phyloP scores from a whole-genome alignment of 495 filamentous ascomycete species.

The Podospora comata region DNA sequence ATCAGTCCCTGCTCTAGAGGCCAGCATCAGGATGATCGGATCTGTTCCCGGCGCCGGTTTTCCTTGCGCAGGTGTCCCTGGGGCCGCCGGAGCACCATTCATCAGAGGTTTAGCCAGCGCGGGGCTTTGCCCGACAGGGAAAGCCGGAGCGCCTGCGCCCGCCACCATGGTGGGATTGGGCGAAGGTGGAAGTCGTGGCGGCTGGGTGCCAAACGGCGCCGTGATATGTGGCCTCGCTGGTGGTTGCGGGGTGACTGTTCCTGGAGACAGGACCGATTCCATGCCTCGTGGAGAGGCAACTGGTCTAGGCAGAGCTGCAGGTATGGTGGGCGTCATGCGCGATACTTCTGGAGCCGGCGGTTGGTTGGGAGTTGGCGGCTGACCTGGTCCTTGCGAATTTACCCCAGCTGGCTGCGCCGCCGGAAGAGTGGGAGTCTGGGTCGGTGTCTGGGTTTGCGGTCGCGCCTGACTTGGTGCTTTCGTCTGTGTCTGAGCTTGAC shows the following conservation, averaged over 20 bases:
- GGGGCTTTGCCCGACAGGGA: slow-evolving; percentile 2
- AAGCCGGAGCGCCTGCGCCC: slow-evolving; percentile 2
- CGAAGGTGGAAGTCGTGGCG: slow-evolving; percentile 10
- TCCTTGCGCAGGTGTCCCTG: slow-evolving; percentile 22
- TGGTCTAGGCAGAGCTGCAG: slow-evolving; percentile 28
- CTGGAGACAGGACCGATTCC: slow-evolving; percentile 31
- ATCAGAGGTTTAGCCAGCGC: slow-evolving; percentile 19
- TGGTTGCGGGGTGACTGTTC: slow-evolving; percentile 13
- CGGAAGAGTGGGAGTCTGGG: slow-evolving; percentile 11
- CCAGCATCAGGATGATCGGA: slow-evolving; percentile 92
- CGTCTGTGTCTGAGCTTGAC: slow-evolving; percentile 18
- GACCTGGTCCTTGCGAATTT: background rate
- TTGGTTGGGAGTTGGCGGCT: background rate
- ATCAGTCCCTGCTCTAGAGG: slow-evolving; percentile 80
- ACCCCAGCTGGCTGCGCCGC: slow-evolving; percentile 8
- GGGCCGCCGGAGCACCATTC: slow-evolving; percentile 29
- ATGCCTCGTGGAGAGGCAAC: slow-evolving; percentile 32
- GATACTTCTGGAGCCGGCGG: slow-evolving; percentile 6
- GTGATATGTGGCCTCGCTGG: slow-evolving; percentile 5
- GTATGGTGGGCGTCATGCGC: slow-evolving; percentile 29
- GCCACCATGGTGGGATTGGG: slow-evolving; percentile 12
- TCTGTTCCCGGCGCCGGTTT: slow-evolving; percentile 57
- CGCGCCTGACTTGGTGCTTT: slow-evolving; percentile 18
- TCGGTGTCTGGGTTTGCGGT: slow-evolving; percentile 21
- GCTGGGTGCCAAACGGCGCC: slow-evolving; percentile 4